Conservation (phyloP, 768 basidiomycete species). For the Austroboletus eburneus region DNA sequence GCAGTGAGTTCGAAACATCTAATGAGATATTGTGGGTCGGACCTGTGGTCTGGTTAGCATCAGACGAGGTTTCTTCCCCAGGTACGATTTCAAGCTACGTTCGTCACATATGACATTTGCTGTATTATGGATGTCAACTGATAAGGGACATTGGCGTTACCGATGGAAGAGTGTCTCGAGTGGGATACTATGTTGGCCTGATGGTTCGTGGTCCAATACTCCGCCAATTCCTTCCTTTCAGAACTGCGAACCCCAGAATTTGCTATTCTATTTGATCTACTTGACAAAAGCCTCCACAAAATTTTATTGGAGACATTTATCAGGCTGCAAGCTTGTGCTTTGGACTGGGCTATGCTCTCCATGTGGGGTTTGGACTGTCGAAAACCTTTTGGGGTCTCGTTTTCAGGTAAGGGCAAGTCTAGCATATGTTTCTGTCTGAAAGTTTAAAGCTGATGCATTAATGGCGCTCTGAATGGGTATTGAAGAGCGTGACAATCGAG, state of each 20-base stretch:
- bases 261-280: constrained; percentile 47
- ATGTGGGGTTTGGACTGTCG: constrained; percentile 49
- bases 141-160: not conserved
- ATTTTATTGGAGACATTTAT: constrained; percentile 47
- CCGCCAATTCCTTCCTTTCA: not conserved
- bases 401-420: constrained; percentile 31
- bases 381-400: constrained; percentile 42
- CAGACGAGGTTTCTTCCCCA: not conserved
- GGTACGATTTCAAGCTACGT: not conserved
- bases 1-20: too few relatives aligned
- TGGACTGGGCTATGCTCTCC: constrained; percentile 39
- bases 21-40: too few relatives aligned
- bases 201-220: not conserved
- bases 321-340: constrained; percentile 47
- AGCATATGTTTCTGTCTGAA: not conserved
- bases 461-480: constrained; percentile 51
- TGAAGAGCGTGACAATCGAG: constrained; percentile 45
- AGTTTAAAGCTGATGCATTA: constrained; percentile 38
- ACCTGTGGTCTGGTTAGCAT: too few relatives aligned
- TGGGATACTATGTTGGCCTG: not conserved
- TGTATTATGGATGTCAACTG: too few relatives aligned
- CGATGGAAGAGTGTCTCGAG: not conserved
- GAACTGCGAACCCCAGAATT: constrained; percentile 33
- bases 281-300: constrained; percentile 45
- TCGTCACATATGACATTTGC: too few relatives aligned